Evolutionary conservation across 805 yeast genomes (phyloP).

Genomic region (Wickerhamomyces silvicola): DNA sequence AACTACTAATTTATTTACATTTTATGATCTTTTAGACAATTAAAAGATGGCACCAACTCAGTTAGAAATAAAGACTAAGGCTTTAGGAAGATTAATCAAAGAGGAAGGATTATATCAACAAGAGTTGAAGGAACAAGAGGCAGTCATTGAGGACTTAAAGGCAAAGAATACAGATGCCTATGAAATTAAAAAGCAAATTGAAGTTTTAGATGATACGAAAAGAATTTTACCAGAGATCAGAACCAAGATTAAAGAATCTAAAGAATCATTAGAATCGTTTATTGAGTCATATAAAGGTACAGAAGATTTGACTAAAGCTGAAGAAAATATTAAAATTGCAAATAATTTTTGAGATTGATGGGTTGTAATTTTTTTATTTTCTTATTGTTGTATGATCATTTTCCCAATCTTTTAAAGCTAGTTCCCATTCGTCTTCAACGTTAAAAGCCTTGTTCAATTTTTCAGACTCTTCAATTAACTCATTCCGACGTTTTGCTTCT

Average conservation of each 20-base stretch:
- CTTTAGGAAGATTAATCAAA: conserved; percentile 60
- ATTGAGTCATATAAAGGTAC: conserved; percentile 30
- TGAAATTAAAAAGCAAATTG: conserved; percentile 51
- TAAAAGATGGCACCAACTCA: conserved; percentile 59
- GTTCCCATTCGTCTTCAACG: conserved; percentile 70
- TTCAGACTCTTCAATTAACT: conserved; percentile 35
- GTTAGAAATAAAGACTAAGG: conserved; percentile 63
- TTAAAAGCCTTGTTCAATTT: conserved; percentile 36
- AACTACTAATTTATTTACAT: background rate
- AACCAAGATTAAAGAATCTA: conserved; percentile 34
- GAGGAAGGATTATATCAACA: conserved; percentile 56
- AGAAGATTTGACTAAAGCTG: conserved; percentile 26
- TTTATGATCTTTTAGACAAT: background rate
- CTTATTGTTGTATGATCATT: conserved; percentile 28
- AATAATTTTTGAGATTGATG: conserved; percentile 18
- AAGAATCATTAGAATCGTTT: conserved; percentile 32
- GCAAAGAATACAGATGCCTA: conserved; percentile 49
- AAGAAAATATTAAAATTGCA: conserved; percentile 21
- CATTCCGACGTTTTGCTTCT: conserved; percentile 41
- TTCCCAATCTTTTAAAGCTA: conserved; percentile 55
- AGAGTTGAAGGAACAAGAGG: conserved; percentile 51
- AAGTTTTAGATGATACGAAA: conserved; percentile 48
- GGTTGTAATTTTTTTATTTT: conserved; percentile 6
- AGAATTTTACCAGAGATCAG: conserved; percentile 44
- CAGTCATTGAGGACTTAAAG: conserved; percentile 41